Evolutionary conservation across 2,329 filamentous ascomycete species (phyloP), one percentile per base, ranked within the genome.

Genomic region (Ceratocystis albifundus): DNA sequence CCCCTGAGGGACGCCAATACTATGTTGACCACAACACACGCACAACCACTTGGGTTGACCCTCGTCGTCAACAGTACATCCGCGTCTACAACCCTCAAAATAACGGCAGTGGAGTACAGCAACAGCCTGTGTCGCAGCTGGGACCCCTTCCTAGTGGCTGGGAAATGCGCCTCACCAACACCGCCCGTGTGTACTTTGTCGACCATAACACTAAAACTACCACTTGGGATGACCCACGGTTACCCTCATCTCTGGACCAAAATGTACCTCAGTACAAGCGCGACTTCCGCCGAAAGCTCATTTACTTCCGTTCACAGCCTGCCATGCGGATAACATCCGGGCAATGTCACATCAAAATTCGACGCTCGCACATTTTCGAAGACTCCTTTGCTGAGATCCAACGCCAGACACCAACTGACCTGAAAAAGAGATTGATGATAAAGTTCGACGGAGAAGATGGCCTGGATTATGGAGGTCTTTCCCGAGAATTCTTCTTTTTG

Each of bases 141-240:
- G 94, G 94, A 3, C 94, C 94, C 30, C 77, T 99, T 61, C 94
- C 94, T 2, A 97, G 94, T 73, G 94, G 94, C 2, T 99, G 94
- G 94, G 94, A 99, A 80, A 99, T 99, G 94, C 90, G 94, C 68
- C 85, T 99, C 64, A 99, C 94, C 65, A 97, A 99, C 76, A 99
- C 94, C 15, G 94, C 94, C 32, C 84, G 94, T 68, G 94, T 99
- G 17, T 99, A 99, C 78, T 99, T 99, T 76, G 94, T 99, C 57
- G 94, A 99, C 73, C 94, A 99, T 79, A 99, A 99, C 78, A 99
- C 94, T 57, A 99, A 99, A 81, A 99, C 94, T 0, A 99, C 94
- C 2, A 99, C 94, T 0, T 99, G 94, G 94, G 94, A 99, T 74
- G 94, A 99, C 73, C 94, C 94, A 45, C 85, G 94, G 73, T 79